phyloP scores from a whole-genome alignment of 768 basidiomycete species.

The Pleurotus pulmonarius region DNA sequence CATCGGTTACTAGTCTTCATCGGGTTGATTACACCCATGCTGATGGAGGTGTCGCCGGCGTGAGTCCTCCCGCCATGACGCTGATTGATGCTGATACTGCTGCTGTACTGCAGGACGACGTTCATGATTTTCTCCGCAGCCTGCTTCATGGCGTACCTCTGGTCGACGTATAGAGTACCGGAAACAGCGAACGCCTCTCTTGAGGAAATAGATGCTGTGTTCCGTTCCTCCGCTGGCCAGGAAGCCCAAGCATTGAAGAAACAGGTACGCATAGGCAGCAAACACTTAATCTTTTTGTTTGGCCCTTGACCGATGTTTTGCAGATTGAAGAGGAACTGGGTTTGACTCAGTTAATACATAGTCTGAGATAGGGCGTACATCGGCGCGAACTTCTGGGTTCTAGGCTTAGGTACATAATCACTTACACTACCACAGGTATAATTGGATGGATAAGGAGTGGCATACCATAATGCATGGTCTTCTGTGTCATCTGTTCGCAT shows the following conservation, averaged over 20 bases:
- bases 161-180: constrained; percentile 66
- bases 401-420: no score
- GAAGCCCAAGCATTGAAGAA: constrained; percentile 48
- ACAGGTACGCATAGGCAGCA: constrained; percentile 37
- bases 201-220: constrained; percentile 73
- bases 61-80: constrained; percentile 24
- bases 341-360: constrained; percentile 39
- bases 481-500: no score
- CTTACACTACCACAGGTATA: no score
- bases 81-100: neutral
- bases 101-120: constrained; percentile 42
- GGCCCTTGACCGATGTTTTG: neutral
- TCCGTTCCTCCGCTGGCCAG: constrained; percentile 52
- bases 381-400: no score
- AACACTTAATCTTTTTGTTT: neutral
- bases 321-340: constrained; percentile 61
- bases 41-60: constrained; percentile 61
- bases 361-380: constrained; percentile 18
- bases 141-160: constrained; percentile 64
- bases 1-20: constrained; percentile 52
- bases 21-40: constrained; percentile 66
- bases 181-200: constrained; percentile 76
- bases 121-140: constrained; percentile 64
- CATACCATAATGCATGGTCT: no score
- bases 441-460: no score